These are phyloP conservation scores for Pseudocercospora pini-densiflorae DNA, from an alignment of 2,329 filamentous ascomycete genomes.

Conservation along the genomic window DNA sequence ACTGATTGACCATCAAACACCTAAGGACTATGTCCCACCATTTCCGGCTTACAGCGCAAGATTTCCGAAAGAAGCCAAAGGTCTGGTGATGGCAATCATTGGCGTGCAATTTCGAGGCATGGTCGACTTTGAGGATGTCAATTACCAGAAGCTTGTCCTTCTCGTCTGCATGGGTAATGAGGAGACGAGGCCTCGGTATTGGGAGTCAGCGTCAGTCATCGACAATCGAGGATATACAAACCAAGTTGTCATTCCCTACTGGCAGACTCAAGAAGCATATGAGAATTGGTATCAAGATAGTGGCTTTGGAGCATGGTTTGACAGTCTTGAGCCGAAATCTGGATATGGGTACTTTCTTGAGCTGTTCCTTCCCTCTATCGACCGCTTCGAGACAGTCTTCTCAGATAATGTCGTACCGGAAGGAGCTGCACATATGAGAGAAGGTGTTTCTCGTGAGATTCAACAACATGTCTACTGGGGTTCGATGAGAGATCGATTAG, in stretches of 20 bases:
- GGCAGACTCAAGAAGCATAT: constrained; percentile 45
- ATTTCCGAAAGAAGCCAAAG: constrained; percentile 39
- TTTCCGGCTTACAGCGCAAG: constrained; percentile 41
- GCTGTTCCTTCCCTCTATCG: constrained; percentile 47
- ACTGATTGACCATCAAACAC: constrained; percentile 29
- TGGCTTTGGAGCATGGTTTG: constrained; percentile 43
- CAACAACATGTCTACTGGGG: constrained; percentile 54
- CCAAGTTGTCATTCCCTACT: constrained; percentile 47
- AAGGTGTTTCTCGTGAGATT: constrained; percentile 44
- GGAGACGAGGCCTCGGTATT: constrained; percentile 32
- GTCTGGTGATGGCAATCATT: constrained; percentile 43
- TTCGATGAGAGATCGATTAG: constrained; percentile 52
- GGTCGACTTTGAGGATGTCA: constrained; percentile 4
- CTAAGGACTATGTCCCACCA: constrained; percentile 36
- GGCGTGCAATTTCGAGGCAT: constrained; percentile 37
- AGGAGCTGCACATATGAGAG: constrained; percentile 49
- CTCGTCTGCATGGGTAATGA: constrained; percentile 30
- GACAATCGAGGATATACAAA: constrained; percentile 43
- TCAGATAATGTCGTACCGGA: constrained; percentile 45
- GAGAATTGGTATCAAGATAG: constrained; percentile 17
- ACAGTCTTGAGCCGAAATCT: constrained; percentile 33
- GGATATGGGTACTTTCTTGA: constrained; percentile 50
- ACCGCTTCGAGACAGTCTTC: constrained; percentile 52
- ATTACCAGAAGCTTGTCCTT: constrained; percentile 22
- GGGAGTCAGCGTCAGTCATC: constrained; percentile 42